A percentile compares a stretch with the other conserved stretches of the same genome.
phyloP scores from a whole-genome alignment of 768 basidiomycete species.

The Psilocybe tampanensis region DNA sequence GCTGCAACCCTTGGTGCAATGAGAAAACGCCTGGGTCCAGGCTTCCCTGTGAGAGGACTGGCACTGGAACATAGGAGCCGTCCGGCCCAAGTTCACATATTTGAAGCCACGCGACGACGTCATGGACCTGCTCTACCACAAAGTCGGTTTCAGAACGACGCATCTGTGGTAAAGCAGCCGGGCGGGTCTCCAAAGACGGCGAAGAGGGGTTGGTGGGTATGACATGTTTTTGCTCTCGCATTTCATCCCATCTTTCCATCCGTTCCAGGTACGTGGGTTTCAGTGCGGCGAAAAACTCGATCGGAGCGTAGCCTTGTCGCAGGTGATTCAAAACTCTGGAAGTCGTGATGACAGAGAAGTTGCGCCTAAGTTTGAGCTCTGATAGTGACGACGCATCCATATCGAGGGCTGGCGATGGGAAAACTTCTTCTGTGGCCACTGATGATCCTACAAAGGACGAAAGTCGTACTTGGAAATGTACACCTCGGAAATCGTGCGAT shows the following conservation, averaged over 20 bases:
- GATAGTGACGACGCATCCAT: conserved; percentile 71
- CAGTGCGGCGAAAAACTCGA: conserved; percentile 89
- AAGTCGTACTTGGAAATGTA: conserved; percentile 87
- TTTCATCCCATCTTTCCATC: conserved; percentile 92
- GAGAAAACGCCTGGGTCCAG: conserved; percentile 86
- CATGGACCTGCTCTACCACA: conserved; percentile 83
- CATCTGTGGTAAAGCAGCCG: conserved; percentile 66
- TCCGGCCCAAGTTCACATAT: conserved; percentile 85
- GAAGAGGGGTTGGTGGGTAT: conserved; percentile 37
- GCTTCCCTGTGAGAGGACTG: conserved; percentile 72
- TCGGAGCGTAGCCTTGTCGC: conserved; percentile 74
- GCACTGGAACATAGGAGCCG: conserved; percentile 82
- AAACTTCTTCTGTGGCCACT: conserved; percentile 76
- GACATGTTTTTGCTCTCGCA: conserved; percentile 73
- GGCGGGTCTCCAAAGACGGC: conserved; percentile 40
- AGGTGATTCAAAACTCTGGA: conserved; percentile 74
- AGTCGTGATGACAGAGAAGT: conserved; percentile 77
- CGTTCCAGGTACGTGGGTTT: conserved; percentile 85
- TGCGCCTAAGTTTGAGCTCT: conserved; percentile 82
- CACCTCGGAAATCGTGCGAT: conserved; percentile 83
- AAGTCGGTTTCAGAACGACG: conserved; percentile 93
- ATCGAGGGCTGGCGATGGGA: conserved; percentile 74
- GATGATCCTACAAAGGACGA: conserved; percentile 83
- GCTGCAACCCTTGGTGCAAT: conserved; percentile 92
- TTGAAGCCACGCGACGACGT: conserved; percentile 87